Conservation (phyloP, 164 flowering plant genomes). For the Taxillus chinensis region DNA sequence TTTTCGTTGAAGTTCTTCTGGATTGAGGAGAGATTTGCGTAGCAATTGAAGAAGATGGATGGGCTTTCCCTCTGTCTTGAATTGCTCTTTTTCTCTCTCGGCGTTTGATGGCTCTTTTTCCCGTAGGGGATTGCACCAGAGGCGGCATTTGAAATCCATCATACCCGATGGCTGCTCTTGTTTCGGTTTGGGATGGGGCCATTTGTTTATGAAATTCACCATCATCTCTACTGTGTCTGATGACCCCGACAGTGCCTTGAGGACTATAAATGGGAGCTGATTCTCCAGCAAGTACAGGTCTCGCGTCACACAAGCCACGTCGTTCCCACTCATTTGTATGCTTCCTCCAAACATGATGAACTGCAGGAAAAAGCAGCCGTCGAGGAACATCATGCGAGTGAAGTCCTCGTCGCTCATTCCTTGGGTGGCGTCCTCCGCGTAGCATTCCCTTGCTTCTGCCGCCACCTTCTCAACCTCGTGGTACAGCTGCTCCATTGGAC, state of each 20-base stretch:
- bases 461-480: too few species aligned
- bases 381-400: slow-evolving; percentile 13
- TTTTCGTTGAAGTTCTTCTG: too few species aligned
- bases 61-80: neutral
- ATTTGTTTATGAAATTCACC: neutral
- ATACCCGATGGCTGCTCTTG: neutral
- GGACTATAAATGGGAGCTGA: slow-evolving; percentile 5
- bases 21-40: neutral
- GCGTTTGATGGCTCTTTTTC: too few species aligned
- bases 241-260: neutral
- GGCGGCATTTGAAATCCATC: neutral
- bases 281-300: slow-evolving; percentile 9
- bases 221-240: neutral
- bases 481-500: too few species aligned
- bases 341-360: neutral
- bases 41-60: neutral
- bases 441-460: neutral
- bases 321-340: neutral
- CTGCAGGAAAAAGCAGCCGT: slow-evolving; percentile 14
- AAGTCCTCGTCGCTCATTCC: neutral
- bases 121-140: neutral
- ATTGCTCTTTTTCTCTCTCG: too few species aligned
- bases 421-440: neutral
- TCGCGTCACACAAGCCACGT: neutral
- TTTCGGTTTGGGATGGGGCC: neutral